Percentiles rank a stretch among this genome's conserved stretches.
Conservation (phyloP, 805 yeast species). For the Wickerhamiella australiensis region DNA sequence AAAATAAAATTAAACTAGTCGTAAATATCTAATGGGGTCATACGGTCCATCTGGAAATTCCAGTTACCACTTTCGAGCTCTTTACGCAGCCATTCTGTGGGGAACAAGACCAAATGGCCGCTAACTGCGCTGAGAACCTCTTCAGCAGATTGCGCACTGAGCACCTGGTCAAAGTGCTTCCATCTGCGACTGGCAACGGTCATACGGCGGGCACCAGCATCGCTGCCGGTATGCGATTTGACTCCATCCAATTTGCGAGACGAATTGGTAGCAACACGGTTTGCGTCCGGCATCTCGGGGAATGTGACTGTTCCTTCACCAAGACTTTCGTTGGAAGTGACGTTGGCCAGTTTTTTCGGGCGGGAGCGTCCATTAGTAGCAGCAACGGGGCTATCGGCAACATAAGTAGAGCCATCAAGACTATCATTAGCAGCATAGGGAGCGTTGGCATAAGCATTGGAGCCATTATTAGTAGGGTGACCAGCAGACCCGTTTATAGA, state of each 20-base stretch:
- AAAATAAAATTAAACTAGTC: conserved; percentile 39
- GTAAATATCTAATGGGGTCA: conserved; percentile 92
- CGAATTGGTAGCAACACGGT: not conserved
- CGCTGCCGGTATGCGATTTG: not conserved
- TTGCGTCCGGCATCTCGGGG: not conserved
- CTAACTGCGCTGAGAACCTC: conserved; percentile 56
- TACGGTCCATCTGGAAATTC: conserved; percentile 86
- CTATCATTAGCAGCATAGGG: not conserved
- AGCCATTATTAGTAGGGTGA: no score
- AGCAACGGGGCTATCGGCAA: not conserved
- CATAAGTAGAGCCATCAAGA: not conserved
- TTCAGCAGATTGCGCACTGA: conserved; percentile 67
- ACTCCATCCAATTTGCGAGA: not conserved
- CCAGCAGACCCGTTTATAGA: no score
- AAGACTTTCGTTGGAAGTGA: not conserved
- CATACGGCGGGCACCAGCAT: not conserved
- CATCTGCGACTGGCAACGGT: conserved; percentile 19
- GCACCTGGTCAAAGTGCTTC: conserved; percentile 35
- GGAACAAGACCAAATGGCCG: conserved; percentile 86
- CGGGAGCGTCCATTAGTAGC: not conserved
- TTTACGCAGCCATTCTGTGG: conserved; percentile 75
- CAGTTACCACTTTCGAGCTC: conserved; percentile 83
- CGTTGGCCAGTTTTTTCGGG: not conserved
- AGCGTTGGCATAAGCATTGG: no score
- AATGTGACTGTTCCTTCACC: not conserved